Evolutionary conservation across 352 stramenopile genomes (phyloP), one percentile per base, ranked within the genome.

Genomic region (Globisporangium viniferum): DNA sequence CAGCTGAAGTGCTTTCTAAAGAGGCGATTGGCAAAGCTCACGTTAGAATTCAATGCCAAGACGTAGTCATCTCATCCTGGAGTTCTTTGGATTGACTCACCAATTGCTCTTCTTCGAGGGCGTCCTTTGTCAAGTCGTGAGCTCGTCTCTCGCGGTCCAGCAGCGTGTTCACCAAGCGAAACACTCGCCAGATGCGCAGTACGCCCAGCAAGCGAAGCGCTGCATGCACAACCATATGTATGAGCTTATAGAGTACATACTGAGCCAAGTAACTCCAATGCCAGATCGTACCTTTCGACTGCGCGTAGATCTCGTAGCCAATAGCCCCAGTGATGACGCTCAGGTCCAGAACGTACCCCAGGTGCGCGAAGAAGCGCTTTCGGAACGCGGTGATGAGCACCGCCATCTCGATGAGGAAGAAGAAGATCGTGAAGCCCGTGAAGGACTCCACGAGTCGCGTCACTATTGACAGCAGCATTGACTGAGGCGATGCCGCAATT

Each of bases 291-390:
- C 85, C 81, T 79, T 83, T 88, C 0, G 79, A 84, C 35, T 88
- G 74, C 5, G 72, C 62, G 31, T 77, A 87, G 18, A 90, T 66
- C 64, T 93, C 85, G 2, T 82, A 57, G 3, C 39, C 35, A 2
- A 91, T 51, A 8, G 73, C 76, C 1, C 53, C 5, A 1, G 58
- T 51, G 3, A 92, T 73, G 3, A 92, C 62, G 0, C 41, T 46
- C 2, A 79, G 33, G 66, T 93, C 83, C 8, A 91, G 35, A 9
- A 79, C 20, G 55, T 91, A 93, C n/a, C 85, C 85, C 24, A 82
- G 35, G 59, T 91, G 85, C 18, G 68, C 53, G 64, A 91, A 76
- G 67, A 93, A 91, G 35, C 73, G 67, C 0, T 64, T 66, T 8
- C 73, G 76, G 60, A 91, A 93, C 1, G 75, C 76, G 12, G 67